phyloP scores from a whole-genome alignment of 257 asterid species.

The Solanum boliviense region DNA sequence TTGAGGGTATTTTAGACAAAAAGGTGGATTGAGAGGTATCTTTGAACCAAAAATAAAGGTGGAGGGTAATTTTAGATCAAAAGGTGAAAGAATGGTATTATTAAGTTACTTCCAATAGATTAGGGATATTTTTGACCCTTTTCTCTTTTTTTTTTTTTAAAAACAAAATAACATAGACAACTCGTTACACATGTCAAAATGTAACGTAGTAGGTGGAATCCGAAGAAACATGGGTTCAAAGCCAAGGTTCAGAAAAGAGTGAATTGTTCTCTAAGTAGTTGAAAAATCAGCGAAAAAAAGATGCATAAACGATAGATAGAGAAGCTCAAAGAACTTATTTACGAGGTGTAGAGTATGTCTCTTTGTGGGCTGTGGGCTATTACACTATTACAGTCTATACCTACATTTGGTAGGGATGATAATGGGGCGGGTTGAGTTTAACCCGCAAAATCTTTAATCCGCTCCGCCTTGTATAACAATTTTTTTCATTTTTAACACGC shows the following conservation, averaged over 20 bases:
- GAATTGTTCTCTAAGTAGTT: not conserved
- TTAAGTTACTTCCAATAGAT: too few relatives aligned
- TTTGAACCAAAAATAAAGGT: too few relatives aligned
- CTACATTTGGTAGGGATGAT: not conserved
- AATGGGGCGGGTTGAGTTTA: too few relatives aligned
- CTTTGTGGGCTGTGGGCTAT: not conserved
- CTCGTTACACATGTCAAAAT: too few relatives aligned
- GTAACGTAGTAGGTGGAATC: not conserved
- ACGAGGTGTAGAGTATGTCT: not conserved
- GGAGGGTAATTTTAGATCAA: too few relatives aligned
- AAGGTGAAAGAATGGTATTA: too few relatives aligned
- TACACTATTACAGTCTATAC: not conserved
- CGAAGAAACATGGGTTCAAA: not conserved
- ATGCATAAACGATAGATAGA: not conserved
- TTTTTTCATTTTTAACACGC: too few relatives aligned
- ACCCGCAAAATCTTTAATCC: too few relatives aligned
- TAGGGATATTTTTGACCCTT: too few relatives aligned
- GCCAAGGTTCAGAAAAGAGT: not conserved
- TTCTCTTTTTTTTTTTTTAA: not conserved
- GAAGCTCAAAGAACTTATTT: not conserved
- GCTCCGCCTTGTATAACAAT: rapidly evolving
- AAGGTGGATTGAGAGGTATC: too few relatives aligned
- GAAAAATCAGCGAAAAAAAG: not conserved
- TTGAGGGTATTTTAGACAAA: too few relatives aligned
- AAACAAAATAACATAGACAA: not conserved